These are phyloP conservation scores for Barnettozyma californica DNA, from an alignment of 805 yeast genomes.

Conservation along the genomic window DNA sequence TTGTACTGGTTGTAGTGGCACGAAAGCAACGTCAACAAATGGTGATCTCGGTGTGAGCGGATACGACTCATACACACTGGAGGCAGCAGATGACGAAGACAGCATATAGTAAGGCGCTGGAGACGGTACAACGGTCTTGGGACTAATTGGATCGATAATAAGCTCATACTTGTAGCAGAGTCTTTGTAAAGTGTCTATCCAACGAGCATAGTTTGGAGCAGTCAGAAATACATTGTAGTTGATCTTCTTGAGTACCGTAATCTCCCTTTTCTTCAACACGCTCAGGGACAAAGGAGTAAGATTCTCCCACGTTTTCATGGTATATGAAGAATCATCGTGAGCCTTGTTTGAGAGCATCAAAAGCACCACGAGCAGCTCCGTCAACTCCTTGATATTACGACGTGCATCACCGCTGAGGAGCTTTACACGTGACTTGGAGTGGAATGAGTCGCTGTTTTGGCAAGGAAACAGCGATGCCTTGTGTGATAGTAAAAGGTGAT, in stretches of 20 bases:
- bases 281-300: constrained; percentile 18
- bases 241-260: constrained; percentile 17
- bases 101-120: background rate
- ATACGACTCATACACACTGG: background rate
- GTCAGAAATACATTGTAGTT: constrained; percentile 22
- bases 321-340: constrained; percentile 44
- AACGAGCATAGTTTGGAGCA: constrained; percentile 8
- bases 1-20: background rate
- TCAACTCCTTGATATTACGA: constrained; percentile 11
- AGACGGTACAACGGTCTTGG: background rate
- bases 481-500: constrained; percentile 13
- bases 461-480: constrained; percentile 8
- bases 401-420: constrained; percentile 5
- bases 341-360: constrained; percentile 38
- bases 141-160: background rate
- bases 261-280: constrained; percentile 15
- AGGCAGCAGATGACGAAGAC: background rate
- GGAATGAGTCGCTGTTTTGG: background rate
- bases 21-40: constrained; percentile 5
- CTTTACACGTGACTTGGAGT: constrained; percentile 11
- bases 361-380: constrained; percentile 26
- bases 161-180: constrained; percentile 9
- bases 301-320: constrained; percentile 44
- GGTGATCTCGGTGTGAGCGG: constrained; percentile 25
- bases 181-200: constrained; percentile 8